These are phyloP conservation scores for Pulveroboletus sp. DNA, from an alignment of 768 basidiomycete species.

Conservation along the genomic window DNA sequence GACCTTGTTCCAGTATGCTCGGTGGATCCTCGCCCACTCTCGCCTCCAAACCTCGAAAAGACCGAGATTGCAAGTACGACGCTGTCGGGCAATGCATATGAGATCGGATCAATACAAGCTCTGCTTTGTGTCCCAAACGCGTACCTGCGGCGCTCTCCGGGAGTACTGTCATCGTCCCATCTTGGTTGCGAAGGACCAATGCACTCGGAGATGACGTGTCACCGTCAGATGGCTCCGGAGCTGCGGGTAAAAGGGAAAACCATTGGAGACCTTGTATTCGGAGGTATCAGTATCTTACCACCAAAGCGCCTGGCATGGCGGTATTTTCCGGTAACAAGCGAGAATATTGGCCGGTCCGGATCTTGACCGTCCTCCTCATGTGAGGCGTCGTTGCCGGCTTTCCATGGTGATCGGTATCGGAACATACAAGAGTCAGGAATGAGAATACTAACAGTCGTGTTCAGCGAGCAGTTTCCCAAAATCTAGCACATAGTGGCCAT, in stretches of 20 bases:
- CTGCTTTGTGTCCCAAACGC: slow-evolving; percentile 19
- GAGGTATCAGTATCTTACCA: slow-evolving; percentile 17
- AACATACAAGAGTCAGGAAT: background rate
- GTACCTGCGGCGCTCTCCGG: slow-evolving; percentile 66
- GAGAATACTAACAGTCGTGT: slow-evolving; percentile 15
- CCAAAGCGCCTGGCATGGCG: slow-evolving; percentile 71
- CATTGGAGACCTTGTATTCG: background rate
- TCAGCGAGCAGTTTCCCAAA: slow-evolving; percentile 56
- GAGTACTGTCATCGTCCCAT: slow-evolving; percentile 49
- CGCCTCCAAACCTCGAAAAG: slow-evolving; percentile 78
- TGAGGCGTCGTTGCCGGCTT: slow-evolving; percentile 2
- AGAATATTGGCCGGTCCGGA: slow-evolving; percentile 74
- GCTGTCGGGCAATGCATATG: slow-evolving; percentile 34
- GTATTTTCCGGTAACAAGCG: slow-evolving; percentile 81
- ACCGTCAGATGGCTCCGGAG: slow-evolving; percentile 12
- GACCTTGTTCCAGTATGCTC: slow-evolving; percentile 78
- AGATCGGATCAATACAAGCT: background rate
- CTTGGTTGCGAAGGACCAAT: slow-evolving; percentile 60
- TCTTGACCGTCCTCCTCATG: slow-evolving; percentile 44
- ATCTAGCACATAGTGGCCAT: slow-evolving; percentile 73
- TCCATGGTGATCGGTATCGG: background rate
- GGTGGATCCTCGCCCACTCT: slow-evolving; percentile 76
- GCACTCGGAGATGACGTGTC: slow-evolving; percentile 33
- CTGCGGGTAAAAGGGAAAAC: background rate
- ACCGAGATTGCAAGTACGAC: slow-evolving; percentile 67